These are phyloP conservation scores for Penicillium waksmanii DNA, from an alignment of 495 filamentous ascomycete genomes.

Conservation along the genomic window DNA sequence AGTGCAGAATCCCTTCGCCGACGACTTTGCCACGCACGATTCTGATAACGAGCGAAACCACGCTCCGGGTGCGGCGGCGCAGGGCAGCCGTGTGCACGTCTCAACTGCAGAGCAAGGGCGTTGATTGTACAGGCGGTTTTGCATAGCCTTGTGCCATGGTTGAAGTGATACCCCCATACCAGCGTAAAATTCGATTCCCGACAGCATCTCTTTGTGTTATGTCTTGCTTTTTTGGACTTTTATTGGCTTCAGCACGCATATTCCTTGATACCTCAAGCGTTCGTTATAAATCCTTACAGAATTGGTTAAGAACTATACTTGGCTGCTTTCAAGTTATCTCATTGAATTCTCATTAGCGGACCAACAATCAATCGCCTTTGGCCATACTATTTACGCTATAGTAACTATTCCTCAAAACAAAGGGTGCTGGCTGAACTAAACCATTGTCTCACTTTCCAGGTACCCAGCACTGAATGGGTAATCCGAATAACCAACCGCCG, in stretches of 20 bases:
- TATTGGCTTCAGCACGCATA: slow-evolving; percentile 1
- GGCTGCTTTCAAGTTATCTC: background rate
- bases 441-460: background rate
- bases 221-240: background rate
- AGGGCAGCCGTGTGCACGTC: slow-evolving; percentile 9
- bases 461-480: slow-evolving; percentile 20
- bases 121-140: slow-evolving; percentile 10
- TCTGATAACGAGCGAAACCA: slow-evolving; percentile 19
- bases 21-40: slow-evolving; percentile 34
- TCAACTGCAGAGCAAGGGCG: slow-evolving; percentile 24
- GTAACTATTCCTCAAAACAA: too few relatives aligned
- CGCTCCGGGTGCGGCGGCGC: background rate
- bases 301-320: background rate
- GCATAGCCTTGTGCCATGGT: slow-evolving; percentile 7
- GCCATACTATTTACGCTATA: too few relatives aligned
- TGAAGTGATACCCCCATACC: slow-evolving; percentile 22
- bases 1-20: slow-evolving; percentile 52
- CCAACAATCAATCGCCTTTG: background rate
- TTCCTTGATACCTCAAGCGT: slow-evolving; percentile 23
- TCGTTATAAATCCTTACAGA: background rate
- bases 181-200: background rate
- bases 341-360: background rate
- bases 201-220: background rate
- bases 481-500: slow-evolving; percentile 16
- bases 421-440: background rate